Conservation (phyloP, 1,284 basidiomycete genomes). For the Cryptococcus neoformans region DNA sequence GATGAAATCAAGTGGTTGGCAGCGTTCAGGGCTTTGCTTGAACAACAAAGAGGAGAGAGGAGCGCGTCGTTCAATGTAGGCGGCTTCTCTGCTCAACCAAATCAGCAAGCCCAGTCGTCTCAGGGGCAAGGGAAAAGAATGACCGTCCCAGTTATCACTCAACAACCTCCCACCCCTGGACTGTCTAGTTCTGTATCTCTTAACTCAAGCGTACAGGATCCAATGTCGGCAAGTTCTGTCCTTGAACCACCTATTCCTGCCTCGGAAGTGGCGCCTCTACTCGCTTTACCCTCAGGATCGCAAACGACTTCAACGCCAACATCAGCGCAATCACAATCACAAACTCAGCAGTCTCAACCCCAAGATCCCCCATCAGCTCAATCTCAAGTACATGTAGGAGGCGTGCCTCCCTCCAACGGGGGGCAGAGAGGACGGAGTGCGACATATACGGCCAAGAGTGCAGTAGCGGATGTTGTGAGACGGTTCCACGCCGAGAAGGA, state of each 20-base stretch:
- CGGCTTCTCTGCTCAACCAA: background rate
- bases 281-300: background rate
- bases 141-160: constrained; percentile 29
- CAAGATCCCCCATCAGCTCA: background rate
- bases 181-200: background rate
- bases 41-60: constrained; percentile 32
- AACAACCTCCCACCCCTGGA: constrained; percentile 38
- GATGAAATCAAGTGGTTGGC: constrained; percentile 99
- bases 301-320: background rate
- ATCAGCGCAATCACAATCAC: background rate
- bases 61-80: background rate
- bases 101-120: background rate
- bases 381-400: background rate
- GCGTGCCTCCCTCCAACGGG: too few species aligned
- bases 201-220: background rate
- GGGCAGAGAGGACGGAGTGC: constrained; percentile 30
- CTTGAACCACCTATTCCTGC: background rate
- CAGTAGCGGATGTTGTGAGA: constrained; percentile 45
- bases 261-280: background rate
- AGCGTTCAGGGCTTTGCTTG: constrained; percentile 82
- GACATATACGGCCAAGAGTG: constrained; percentile 46
- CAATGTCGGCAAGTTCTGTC: background rate
- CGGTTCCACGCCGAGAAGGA: constrained; percentile 28
- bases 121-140: background rate
- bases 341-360: background rate